Conservation (phyloP, 192 early-diverging fungal species). For the Coemansia sp. region DNA sequence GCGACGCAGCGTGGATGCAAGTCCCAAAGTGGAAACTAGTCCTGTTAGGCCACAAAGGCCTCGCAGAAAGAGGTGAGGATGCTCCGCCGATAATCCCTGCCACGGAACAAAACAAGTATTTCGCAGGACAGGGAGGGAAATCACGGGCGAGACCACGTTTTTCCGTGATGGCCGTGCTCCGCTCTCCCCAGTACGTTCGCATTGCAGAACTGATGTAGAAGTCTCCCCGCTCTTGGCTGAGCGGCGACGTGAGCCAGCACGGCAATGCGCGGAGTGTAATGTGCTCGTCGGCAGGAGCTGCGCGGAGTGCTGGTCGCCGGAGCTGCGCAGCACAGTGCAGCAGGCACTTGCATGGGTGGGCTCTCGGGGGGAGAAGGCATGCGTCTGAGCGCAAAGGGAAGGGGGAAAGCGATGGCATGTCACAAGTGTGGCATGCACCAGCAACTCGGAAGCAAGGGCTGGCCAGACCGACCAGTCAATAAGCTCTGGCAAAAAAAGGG, state of each 20-base stretch:
- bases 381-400: background rate
- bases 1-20: constrained; percentile 3
- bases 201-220: background rate
- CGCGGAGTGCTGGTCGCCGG: background rate
- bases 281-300: too few relatives aligned
- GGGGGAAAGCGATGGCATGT: background rate
- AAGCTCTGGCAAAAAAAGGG: too few relatives aligned
- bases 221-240: background rate
- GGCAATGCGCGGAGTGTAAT: background rate
- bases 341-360: background rate
- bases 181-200: background rate
- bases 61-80: background rate
- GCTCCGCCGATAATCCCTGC: constrained; percentile 11
- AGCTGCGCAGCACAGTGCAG: background rate
- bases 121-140: background rate
- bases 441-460: background rate
- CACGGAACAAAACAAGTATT: background rate
- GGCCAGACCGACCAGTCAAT: background rate
- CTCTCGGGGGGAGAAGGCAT: too few relatives aligned
- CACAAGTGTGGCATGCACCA: background rate
- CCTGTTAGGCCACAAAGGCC: constrained; percentile 1
- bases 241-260: background rate
- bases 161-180: background rate
- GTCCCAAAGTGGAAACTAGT: constrained; percentile 5
- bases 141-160: too few relatives aligned